Evolutionary conservation across 352 stramenopile species (phyloP).

Genomic region (Elongisporangium anandrum): DNA sequence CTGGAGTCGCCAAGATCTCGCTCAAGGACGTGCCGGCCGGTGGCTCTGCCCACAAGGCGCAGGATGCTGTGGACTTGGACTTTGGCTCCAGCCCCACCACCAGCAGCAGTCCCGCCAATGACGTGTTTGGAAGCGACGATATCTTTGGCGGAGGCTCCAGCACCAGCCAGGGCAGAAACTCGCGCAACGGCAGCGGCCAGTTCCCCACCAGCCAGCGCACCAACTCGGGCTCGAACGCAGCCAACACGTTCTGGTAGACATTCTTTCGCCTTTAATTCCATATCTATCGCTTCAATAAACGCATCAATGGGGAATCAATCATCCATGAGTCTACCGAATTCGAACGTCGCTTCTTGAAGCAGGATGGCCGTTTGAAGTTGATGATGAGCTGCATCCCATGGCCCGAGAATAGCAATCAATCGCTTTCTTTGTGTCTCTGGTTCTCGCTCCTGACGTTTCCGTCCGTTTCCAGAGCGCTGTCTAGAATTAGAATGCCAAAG

Average conservation of each 20-base stretch:
- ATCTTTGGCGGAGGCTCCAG: neutral
- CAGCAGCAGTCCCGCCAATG: slow-evolving; percentile 1
- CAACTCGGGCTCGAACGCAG: slow-evolving; percentile 11
- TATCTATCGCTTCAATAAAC: neutral
- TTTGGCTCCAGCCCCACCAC: neutral
- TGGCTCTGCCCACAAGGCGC: neutral
- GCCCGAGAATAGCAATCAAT: neutral
- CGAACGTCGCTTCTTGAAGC: neutral
- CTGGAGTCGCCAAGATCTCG: slow-evolving; percentile 37
- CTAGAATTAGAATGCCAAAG: neutral
- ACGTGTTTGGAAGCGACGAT: neutral
- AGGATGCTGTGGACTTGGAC: neutral
- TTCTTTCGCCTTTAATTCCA: neutral
- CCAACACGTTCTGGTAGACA: slow-evolving; percentile 29
- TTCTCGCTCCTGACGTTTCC: neutral
- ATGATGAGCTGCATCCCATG: neutral
- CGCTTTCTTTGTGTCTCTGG: neutral
- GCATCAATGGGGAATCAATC: neutral
- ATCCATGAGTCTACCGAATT: neutral
- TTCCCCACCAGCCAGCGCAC: neutral
- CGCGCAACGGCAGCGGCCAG: neutral
- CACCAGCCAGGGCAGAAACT: neutral
- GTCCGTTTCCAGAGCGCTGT: neutral
- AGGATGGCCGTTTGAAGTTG: neutral
- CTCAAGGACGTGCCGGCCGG: slow-evolving; percentile 45